These are phyloP conservation scores for Kwoniella sp. DNA, from an alignment of 768 basidiomycete genomes.

Conservation along the genomic window DNA sequence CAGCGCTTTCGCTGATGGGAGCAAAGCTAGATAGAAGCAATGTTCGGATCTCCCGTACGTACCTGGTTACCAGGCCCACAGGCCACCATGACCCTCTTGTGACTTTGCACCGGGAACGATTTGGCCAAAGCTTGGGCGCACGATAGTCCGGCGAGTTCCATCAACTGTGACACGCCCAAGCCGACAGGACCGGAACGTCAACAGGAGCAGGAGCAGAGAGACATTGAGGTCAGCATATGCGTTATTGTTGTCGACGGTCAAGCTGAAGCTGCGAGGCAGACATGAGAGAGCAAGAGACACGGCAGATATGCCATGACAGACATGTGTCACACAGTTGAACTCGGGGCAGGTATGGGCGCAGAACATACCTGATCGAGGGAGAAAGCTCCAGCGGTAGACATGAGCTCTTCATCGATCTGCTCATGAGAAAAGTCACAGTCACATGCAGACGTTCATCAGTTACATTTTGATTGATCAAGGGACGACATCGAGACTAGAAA, in stretches of 20 bases:
- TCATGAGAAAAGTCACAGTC: background rate
- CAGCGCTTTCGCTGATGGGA: no score
- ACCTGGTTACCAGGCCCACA: conserved; percentile 97
- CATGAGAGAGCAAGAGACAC: no score
- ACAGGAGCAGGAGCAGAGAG: background rate
- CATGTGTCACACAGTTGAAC: no score
- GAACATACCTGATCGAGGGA: conserved; percentile 82
- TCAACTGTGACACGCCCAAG: no score
- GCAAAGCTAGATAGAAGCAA: background rate
- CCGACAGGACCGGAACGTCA: no score
- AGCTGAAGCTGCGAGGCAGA: no score
- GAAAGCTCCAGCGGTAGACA: conserved; percentile 84
- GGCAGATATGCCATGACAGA: no score
- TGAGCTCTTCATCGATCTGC: conserved; percentile 92
- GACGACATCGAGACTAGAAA: no score
- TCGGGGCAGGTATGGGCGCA: background rate
- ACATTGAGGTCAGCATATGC: no score
- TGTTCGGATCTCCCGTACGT: conserved; percentile 13
- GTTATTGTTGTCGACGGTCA: no score
- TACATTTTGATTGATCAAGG: no score
- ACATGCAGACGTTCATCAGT: conserved; percentile 9
- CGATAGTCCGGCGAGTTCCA: conserved; percentile 94
- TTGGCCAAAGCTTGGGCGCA: conserved; percentile 84
- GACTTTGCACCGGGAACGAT: conserved; percentile 70
- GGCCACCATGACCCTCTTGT: conserved; percentile 83